Percentiles rank a stretch among this genome's conserved stretches.
phyloP scores from a whole-genome alignment of 2,329 filamentous ascomycete genomes.

The Calonectria honghensis region DNA sequence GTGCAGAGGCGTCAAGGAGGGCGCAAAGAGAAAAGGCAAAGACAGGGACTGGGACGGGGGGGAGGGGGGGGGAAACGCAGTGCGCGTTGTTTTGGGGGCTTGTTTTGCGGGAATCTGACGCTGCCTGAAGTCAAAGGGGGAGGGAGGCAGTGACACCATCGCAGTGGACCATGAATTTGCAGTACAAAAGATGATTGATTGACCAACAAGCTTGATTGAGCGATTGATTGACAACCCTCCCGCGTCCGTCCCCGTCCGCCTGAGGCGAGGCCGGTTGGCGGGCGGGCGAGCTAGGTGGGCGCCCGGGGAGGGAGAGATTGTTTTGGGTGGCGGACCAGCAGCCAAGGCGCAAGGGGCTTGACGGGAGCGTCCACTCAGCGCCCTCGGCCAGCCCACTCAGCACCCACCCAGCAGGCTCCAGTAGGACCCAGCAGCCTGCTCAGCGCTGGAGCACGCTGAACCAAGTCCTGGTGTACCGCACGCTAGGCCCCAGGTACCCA shows the following conservation, averaged over 20 bases:
- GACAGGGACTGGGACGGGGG: conserved; percentile 25
- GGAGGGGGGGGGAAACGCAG: conserved; percentile 44
- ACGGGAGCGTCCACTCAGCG: conserved; percentile 38
- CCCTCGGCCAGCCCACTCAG: conserved; percentile 24
- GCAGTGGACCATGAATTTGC: conserved; percentile 40
- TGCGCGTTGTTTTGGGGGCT: conserved; percentile 46
- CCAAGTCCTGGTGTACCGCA: conserved; percentile 22
- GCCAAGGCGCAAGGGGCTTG: conserved; percentile 38
- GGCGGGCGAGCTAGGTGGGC: conserved; percentile 35
- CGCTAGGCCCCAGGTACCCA: conserved; percentile 15
- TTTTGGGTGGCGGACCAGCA: conserved; percentile 40
- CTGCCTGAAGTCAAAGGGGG: conserved; percentile 53
- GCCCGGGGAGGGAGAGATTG: conserved; percentile 34
- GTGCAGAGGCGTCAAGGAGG: conserved; percentile 31
- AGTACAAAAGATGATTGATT: conserved; percentile 47
- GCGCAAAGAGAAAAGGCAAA: conserved; percentile 19
- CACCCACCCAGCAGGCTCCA: conserved; percentile 31
- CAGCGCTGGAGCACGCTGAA: conserved; percentile 33
- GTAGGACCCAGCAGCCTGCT: conserved; percentile 28
- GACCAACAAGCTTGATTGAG: conserved; percentile 50
- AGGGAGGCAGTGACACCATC: conserved; percentile 49
- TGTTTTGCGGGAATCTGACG: conserved; percentile 56
- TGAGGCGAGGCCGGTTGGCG: conserved; percentile 51
- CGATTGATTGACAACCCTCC: conserved; percentile 49
- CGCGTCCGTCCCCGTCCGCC: conserved; percentile 43